Conservation (phyloP, 257 asterid species). For the Primulina eburnea region DNA sequence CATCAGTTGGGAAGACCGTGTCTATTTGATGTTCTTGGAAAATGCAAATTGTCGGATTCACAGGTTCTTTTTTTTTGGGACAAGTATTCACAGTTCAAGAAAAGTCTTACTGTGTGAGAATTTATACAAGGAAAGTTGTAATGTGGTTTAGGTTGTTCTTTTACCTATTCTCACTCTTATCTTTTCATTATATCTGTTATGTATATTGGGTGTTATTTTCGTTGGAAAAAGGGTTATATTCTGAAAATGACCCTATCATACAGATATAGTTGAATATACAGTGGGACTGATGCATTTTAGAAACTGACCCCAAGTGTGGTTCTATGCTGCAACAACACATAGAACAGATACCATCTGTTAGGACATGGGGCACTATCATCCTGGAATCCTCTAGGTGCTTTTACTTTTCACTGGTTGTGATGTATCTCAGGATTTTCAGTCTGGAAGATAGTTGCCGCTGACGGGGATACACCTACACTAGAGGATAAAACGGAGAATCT, state of each 20-base stretch:
- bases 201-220: neutral
- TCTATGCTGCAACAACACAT: neutral
- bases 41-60: neutral
- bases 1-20: neutral
- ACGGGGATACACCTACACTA: conserved; percentile 10
- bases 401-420: neutral
- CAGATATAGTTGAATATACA: conserved; percentile 30
- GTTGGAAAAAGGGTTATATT: conserved; percentile 6
- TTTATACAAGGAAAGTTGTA: neutral
- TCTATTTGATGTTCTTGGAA: neutral
- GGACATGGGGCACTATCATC: conserved; percentile 7
- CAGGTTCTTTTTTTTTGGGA: no score
- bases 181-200: neutral
- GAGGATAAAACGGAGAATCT: conserved; percentile 5
- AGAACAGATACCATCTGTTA: conserved; percentile 6
- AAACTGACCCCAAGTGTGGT: conserved; percentile 18
- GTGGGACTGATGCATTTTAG: conserved; percentile 14
- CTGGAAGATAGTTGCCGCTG: neutral
- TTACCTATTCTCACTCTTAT: neutral
- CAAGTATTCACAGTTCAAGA: neutral
- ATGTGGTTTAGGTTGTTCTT: neutral
- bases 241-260: conserved; percentile 11
- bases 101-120: neutral
- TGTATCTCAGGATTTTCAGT: neutral
- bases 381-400: conserved; percentile 20